phyloP scores from a whole-genome alignment of 2,329 filamentous ascomycete species.

The Cercospora canescens region DNA sequence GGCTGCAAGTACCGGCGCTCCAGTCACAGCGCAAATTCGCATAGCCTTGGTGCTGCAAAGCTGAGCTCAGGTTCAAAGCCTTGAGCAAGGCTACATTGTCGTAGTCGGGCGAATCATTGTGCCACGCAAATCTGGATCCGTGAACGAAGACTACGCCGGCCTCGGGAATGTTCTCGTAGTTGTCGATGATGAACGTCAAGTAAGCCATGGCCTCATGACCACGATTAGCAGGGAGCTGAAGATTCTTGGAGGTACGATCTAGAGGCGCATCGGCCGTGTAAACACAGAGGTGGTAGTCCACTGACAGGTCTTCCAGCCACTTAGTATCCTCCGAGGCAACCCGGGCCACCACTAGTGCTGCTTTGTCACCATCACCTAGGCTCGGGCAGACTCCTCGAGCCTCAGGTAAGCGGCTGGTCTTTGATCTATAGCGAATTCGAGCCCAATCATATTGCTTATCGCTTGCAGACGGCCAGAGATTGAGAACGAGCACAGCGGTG shows the following conservation, averaged over 20 bases:
- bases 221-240: constrained; percentile 53
- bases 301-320: constrained; percentile 44
- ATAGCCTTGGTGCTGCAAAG: constrained; percentile 44
- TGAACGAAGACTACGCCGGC: constrained; percentile 61
- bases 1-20: constrained; percentile 46
- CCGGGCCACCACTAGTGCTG: constrained; percentile 48
- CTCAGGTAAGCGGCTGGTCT: constrained; percentile 34
- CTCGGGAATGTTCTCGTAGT: constrained; percentile 57
- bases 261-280: constrained; percentile 44
- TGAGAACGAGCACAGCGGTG: constrained; percentile 13
- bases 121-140: constrained; percentile 57
- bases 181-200: constrained; percentile 60
- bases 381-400: constrained; percentile 47
- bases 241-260: constrained; percentile 30
- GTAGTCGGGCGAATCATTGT: constrained; percentile 51
- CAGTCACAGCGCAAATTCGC: constrained; percentile 54
- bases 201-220: constrained; percentile 64
- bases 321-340: constrained; percentile 38
- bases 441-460: constrained; percentile 44
- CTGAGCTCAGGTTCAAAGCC: constrained; percentile 41
- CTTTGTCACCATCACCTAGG: constrained; percentile 41
- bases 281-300: constrained; percentile 48
- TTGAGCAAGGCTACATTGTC: constrained; percentile 46
- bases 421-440: constrained; percentile 45
- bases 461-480: constrained; percentile 6